phyloP scores from a whole-genome alignment of 73 alveolate genomes.

The Tetrahymena malaccensis region DNA sequence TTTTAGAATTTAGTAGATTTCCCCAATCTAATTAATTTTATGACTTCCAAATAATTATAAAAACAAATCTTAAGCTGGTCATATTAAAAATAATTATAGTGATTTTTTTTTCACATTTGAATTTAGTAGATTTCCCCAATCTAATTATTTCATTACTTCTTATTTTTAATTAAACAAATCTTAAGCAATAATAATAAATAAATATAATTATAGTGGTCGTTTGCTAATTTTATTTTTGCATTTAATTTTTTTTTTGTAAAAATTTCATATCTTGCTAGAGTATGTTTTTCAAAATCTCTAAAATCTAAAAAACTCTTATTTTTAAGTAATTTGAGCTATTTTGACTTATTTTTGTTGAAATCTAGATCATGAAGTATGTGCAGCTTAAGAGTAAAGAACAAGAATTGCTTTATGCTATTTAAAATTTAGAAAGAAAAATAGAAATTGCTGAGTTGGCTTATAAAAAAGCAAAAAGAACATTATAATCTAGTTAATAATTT shows the following conservation, averaged over 20 bases:
- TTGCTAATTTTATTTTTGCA: too few species aligned
- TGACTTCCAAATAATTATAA: too few species aligned
- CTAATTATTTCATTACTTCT: not conserved
- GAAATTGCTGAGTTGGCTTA: conserved; percentile 34
- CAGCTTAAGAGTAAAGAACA: conserved; percentile 16
- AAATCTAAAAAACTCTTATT: not conserved
- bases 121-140: not conserved
- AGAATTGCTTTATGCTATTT: conserved; percentile 9
- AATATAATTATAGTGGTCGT: too few species aligned
- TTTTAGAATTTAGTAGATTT: too few species aligned
- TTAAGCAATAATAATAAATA: too few species aligned
- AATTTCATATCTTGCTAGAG: too few species aligned
- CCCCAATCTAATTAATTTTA: not conserved
- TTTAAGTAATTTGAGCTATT: not conserved
- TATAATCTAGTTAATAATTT: not conserved
- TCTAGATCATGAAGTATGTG: conserved; percentile 37
- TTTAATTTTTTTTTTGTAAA: too few species aligned
- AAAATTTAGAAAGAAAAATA: conserved; percentile 26
- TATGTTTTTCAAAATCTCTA: too few species aligned
- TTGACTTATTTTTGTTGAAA: not conserved
- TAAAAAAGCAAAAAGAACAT: not conserved
- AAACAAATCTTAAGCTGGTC: not conserved
- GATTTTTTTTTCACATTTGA: too few species aligned
- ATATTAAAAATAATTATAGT: too few species aligned
- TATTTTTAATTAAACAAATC: too few species aligned